Base-by-base conservation (phyloP, 192 early-diverging fungal species). In the Coemansia furcata region DNA sequence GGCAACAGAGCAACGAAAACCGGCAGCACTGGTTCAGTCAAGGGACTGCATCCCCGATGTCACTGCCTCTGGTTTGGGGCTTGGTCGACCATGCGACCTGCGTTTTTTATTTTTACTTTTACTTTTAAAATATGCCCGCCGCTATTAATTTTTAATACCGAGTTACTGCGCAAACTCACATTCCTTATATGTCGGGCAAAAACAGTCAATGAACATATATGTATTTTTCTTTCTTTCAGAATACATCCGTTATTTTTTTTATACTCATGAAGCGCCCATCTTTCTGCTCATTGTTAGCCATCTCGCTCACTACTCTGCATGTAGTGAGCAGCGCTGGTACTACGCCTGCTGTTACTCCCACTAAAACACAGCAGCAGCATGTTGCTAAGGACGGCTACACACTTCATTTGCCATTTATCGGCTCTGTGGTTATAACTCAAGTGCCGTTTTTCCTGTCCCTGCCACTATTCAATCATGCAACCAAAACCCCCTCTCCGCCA, bases 1-100 rank as follows among this genome's bases (percentile, higher is more conserved):
- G 76, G 68, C 60, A 72, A 73, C 76, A 73, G 76, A 69, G 71
- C 76, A 78, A 63, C 71, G 67, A 78, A 78, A 68, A 78, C 71
- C 57, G 62, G 46, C 67, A 64, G 73, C 73, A 65, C 67, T 63
- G 38, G 42, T 65, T 61, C 63, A 65, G 73, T 75, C 73, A 69
- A 63, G 65, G 61, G 71, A 73, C 71, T 66, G 71, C 71, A 73
- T 60, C 64, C 59, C 63, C 33, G 30, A 21, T 39, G 49, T 49
- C 60, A 62, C 67, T 69, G 67, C 67, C 59, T 62, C 69, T 66
- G 63, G 69, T 29, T 49, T n/a, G 63, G 35, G 63, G 63, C 54
- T 26, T 66, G 55, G 69, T n/a, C 63, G 57, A 60, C 62, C 38
- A 38, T 65, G 69, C 69, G 12, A 60, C 69, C 58, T 65, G 55